Percentiles rank a stretch among this genome's conserved stretches.
Conservation (phyloP, 139 green algal genomes). For the Tetratostichococcus sp. region DNA sequence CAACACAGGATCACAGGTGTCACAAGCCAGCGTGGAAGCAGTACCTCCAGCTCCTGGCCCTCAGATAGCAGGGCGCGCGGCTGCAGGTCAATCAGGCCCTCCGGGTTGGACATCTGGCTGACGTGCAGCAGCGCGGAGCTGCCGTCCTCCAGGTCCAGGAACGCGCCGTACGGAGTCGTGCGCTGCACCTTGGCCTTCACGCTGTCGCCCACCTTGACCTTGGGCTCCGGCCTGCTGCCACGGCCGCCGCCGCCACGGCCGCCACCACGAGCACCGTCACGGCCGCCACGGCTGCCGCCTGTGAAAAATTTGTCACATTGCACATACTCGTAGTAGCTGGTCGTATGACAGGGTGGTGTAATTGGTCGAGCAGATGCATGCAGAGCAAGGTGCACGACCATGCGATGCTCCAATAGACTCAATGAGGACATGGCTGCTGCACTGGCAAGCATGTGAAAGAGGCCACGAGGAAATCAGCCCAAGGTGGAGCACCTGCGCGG, state of each 20-base stretch:
- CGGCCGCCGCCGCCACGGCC: neutral
- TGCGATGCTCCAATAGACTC: no score
- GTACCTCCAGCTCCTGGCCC: slow-evolving; percentile 52
- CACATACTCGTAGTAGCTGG: no score
- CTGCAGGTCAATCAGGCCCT: slow-evolving; percentile 19
- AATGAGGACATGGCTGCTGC: no score
- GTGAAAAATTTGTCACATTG: no score
- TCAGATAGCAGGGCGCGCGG: slow-evolving; percentile 20
- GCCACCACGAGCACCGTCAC: neutral
- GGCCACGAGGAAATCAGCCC: no score
- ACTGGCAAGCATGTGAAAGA: no score
- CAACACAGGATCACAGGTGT: no score
- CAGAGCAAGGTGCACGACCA: no score
- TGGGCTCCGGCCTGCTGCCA: neutral
- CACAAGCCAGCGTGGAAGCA: neutral
- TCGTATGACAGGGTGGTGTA: no score
- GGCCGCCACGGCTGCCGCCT: neutral
- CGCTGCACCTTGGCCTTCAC: slow-evolving; percentile 51
- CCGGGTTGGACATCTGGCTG: slow-evolving; percentile 46
- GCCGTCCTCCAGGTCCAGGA: slow-evolving; percentile 64
- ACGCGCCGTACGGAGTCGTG: slow-evolving; percentile 52
- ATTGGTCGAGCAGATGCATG: no score
- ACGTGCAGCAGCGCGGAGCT: slow-evolving; percentile 66
- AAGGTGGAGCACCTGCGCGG: neutral
- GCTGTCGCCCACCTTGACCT: slow-evolving; percentile 27